A percentile compares a stretch with the other conserved stretches of the same genome.
Evolutionary conservation across 2,329 filamentous ascomycete genomes (phyloP).

Genomic region (Arachnopeziza araneosa): DNA sequence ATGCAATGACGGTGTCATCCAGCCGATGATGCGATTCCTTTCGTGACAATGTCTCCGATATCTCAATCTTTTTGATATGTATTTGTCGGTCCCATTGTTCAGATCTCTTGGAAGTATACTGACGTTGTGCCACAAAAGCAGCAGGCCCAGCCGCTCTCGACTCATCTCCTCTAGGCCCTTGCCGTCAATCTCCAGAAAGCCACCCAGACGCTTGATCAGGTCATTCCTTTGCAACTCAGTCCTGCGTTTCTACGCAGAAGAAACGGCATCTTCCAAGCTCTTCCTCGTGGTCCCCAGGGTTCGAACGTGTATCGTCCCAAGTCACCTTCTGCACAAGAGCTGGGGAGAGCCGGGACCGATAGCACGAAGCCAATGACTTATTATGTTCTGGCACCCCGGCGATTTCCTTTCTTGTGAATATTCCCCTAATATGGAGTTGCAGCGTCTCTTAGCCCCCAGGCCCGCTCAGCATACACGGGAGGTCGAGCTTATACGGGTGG

Average conservation of each 20-base stretch:
- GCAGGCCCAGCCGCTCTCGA: not conserved
- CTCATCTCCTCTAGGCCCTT: not conserved
- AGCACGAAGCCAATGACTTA: not conserved
- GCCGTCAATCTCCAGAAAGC: not conserved
- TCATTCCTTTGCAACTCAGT: not conserved
- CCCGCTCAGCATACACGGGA: not conserved
- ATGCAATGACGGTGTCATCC: not conserved
- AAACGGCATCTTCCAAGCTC: not conserved
- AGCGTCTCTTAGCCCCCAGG: not conserved
- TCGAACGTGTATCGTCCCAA: not conserved
- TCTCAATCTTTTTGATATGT: not conserved
- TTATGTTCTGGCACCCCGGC: not conserved
- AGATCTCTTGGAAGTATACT: not conserved
- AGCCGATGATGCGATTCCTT: not conserved
- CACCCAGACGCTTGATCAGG: not conserved
- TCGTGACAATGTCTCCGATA: not conserved
- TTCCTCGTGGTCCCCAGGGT: not conserved
- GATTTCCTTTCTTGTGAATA: not conserved
- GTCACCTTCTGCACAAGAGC: not conserved
- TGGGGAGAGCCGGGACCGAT: not conserved
- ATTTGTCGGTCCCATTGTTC: not conserved
- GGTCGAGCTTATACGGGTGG: not conserved
- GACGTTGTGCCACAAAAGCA: not conserved
- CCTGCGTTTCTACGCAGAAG: not conserved
- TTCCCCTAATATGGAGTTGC: not conserved